These are phyloP conservation scores for Tuber calosporum DNA, from an alignment of 495 filamentous ascomycete species.

Conservation along the genomic window DNA sequence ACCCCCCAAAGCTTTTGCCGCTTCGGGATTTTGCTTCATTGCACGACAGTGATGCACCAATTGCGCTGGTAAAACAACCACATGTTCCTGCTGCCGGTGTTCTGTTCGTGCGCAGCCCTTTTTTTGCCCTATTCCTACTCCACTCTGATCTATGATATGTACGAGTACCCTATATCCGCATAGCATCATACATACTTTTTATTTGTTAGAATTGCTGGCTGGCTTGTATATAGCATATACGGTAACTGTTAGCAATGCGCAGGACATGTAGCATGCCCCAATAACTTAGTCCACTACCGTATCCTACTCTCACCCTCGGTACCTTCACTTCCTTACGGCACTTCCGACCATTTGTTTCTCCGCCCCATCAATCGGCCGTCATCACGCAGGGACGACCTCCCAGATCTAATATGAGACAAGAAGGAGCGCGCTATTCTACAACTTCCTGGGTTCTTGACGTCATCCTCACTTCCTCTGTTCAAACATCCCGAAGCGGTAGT, in stretches of 20 bases:
- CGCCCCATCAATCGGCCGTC: neutral
- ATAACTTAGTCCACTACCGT: neutral
- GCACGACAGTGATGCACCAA: neutral
- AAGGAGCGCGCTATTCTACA: neutral
- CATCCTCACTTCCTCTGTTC: neutral
- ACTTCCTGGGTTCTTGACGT: neutral
- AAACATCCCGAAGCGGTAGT: conserved; percentile 22
- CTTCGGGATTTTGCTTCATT: neutral
- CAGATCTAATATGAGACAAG: neutral
- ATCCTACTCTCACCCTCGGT: neutral
- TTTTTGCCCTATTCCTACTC: neutral
- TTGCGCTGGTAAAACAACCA: neutral
- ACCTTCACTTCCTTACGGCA: neutral
- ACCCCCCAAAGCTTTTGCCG: neutral
- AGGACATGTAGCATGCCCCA: too few species aligned
- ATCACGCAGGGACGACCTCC: neutral
- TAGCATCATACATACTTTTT: neutral
- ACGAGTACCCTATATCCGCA: neutral
- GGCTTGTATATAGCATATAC: neutral
- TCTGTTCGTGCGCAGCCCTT: neutral
- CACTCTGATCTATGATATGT: neutral
- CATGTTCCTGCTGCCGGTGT: neutral
- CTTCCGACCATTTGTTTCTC: neutral
- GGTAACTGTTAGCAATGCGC: neutral
- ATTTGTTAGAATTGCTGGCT: neutral